Percentiles rank a stretch among this genome's conserved stretches.
Evolutionary conservation across 495 filamentous ascomycete genomes (phyloP).

Genomic region (Aspergillus panamensis): DNA sequence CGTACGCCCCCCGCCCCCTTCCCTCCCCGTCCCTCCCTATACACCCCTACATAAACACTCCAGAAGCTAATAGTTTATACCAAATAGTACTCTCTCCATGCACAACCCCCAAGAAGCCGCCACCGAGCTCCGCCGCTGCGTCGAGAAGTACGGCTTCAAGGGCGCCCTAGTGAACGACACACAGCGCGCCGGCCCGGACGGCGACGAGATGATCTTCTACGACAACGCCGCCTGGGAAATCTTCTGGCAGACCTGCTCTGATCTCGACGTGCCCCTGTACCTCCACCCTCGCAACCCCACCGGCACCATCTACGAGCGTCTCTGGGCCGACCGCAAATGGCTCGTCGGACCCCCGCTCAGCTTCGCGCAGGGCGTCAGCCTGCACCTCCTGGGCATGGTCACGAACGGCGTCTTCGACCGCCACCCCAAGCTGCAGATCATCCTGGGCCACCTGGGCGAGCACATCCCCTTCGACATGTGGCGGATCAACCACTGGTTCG

Average conservation of each 20-base stretch:
- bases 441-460: constrained; percentile 67
- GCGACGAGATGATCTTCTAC: constrained; percentile 58
- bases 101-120: constrained; percentile 53
- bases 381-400: constrained; percentile 51
- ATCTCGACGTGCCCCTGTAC: constrained; percentile 62
- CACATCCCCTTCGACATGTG: constrained; percentile 62
- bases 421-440: constrained; percentile 54
- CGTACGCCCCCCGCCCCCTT: constrained; percentile 23
- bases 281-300: constrained; percentile 55
- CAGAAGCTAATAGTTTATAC: constrained; percentile 2
- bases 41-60: background rate
- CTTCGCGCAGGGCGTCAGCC: constrained; percentile 49
- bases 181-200: constrained; percentile 44
- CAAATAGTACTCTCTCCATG: constrained; percentile 48
- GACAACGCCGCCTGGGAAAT: constrained; percentile 52
- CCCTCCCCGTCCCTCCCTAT: background rate
- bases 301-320: constrained; percentile 46
- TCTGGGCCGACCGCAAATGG: constrained; percentile 50
- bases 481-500: constrained; percentile 58
- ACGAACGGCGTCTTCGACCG: constrained; percentile 51
- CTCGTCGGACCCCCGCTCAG: constrained; percentile 43
- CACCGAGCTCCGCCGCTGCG: constrained; percentile 51
- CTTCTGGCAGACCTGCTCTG: constrained; percentile 54
- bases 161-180: constrained; percentile 61
- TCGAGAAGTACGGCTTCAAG: constrained; percentile 54